Conservation (phyloP, 1,284 basidiomycete species). For the Cutaneotrichosporon daszewskae region DNA sequence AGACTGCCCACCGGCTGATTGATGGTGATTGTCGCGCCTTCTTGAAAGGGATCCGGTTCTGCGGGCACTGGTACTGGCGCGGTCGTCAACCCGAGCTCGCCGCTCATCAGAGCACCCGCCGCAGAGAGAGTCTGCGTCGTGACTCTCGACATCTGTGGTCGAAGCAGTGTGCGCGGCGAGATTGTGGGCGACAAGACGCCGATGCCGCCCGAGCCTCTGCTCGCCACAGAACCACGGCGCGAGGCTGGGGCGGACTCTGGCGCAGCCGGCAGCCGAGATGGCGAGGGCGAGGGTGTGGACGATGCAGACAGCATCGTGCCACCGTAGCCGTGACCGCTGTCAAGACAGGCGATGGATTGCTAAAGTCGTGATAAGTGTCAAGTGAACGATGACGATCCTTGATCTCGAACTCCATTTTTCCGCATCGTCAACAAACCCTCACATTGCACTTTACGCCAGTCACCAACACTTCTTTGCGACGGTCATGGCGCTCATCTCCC, state of each 20-base stretch:
- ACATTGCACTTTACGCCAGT: too few relatives aligned
- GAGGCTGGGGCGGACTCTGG: constrained; percentile 4
- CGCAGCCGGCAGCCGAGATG: constrained; percentile 7
- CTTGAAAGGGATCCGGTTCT: constrained; percentile 35
- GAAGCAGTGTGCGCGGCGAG: constrained; percentile 23
- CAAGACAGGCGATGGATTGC: too few relatives aligned
- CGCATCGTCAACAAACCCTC: too few relatives aligned
- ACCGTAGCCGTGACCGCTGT: too few relatives aligned
- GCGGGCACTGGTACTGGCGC: background rate
- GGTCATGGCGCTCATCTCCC: background rate
- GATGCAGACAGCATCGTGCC: constrained; percentile 4
- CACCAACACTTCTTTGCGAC: too few relatives aligned
- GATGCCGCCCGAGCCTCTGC: background rate
- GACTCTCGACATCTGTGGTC: constrained; percentile 27
- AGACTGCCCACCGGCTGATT: constrained; percentile 50
- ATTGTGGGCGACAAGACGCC: constrained; percentile 8
- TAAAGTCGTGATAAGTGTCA: too few relatives aligned
- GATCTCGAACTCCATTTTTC: too few relatives aligned
- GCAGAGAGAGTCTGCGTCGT: constrained; percentile 16
- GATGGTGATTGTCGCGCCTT: constrained; percentile 41
- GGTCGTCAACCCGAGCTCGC: background rate
- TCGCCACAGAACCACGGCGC: constrained; percentile 6
- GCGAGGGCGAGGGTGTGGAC: constrained; percentile 7
- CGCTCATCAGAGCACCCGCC: constrained; percentile 1
- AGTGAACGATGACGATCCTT: too few relatives aligned